Conservation (phyloP, 495 filamentous ascomycete species). For the Parmelia sp. region DNA sequence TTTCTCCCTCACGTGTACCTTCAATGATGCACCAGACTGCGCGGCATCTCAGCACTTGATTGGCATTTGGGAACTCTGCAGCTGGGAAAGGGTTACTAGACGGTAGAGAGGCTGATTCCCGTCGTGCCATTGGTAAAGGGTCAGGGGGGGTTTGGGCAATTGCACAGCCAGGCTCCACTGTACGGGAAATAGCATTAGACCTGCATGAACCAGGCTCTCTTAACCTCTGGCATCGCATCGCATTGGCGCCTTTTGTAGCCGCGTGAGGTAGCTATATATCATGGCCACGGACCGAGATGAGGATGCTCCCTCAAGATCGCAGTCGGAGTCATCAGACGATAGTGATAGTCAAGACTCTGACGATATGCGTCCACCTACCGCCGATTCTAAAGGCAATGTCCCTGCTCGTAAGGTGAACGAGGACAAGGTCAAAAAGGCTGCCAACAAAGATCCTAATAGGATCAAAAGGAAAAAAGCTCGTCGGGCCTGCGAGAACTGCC, state of each 20-base stretch:
- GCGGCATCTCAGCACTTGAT: background rate
- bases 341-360: slow-evolving; percentile 45
- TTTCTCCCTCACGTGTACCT: slow-evolving; percentile 1
- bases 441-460: slow-evolving; percentile 67
- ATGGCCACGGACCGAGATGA: slow-evolving; percentile 50
- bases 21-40: background rate
- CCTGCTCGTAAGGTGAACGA: slow-evolving; percentile 37
- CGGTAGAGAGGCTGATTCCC: background rate
- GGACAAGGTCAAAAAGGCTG: slow-evolving; percentile 51
- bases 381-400: slow-evolving; percentile 28
- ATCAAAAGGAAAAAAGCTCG: slow-evolving; percentile 93
- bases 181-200: slow-evolving; percentile 7
- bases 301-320: slow-evolving; percentile 36
- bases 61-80: background rate
- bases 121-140: background rate
- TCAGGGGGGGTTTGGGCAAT: background rate
- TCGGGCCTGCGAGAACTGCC: slow-evolving; percentile 92
- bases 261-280: slow-evolving; percentile 27
- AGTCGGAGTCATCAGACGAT: slow-evolving; percentile 38
- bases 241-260: slow-evolving; percentile 6
- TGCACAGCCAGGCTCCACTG: slow-evolving; percentile 2
- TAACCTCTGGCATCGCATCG: background rate
- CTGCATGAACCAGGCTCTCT: slow-evolving; percentile 1
- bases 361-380: slow-evolving; percentile 49
- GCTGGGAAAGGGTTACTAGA: background rate